Conservation (phyloP, 345 rosid species). For the Moricandia moricandioides region DNA sequence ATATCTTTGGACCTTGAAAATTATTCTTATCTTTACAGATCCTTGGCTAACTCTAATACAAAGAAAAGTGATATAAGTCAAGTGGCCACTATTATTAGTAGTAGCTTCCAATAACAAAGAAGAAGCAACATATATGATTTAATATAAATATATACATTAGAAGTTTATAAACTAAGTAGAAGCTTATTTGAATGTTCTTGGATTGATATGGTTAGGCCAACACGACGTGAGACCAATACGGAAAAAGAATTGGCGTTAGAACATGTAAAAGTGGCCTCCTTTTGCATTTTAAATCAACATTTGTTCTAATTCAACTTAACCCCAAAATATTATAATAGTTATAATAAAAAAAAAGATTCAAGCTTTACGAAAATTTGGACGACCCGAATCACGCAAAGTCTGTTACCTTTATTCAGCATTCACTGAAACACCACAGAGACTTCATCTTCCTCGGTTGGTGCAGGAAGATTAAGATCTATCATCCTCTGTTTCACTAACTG, state of each 20-base stretch:
- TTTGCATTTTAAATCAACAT: slow-evolving; percentile 31
- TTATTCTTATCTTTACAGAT: not conserved
- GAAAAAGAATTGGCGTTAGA: slow-evolving; percentile 48
- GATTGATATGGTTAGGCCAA: slow-evolving; percentile 43
- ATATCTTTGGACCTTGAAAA: not conserved
- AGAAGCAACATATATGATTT: not conserved
- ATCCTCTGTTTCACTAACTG: slow-evolving; percentile 39
- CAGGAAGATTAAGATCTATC: slow-evolving; percentile 95
- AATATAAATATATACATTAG: not conserved
- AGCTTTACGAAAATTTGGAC: slow-evolving; percentile 46
- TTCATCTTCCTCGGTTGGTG: slow-evolving; percentile 76
- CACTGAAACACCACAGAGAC: slow-evolving; percentile 66
- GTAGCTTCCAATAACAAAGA: slow-evolving; percentile 22
- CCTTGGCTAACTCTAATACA: slow-evolving; percentile 15
- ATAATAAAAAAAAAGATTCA: slow-evolving; percentile 35
- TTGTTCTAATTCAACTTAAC: slow-evolving; percentile 1
- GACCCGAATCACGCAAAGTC: slow-evolving; percentile 45
- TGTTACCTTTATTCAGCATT: slow-evolving; percentile 45
- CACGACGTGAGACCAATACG: slow-evolving; percentile 32
- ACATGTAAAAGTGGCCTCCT: slow-evolving; percentile 42
- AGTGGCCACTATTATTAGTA: slow-evolving; percentile 10
- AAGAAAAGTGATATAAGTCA: not conserved
- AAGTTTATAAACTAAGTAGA: slow-evolving; percentile 22
- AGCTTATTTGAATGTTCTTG: slow-evolving; percentile 28
- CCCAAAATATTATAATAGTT: slow-evolving; percentile 8